Evolutionary conservation across 495 filamentous ascomycete genomes (phyloP).

Genomic region (Aspergillus mulundensis): DNA sequence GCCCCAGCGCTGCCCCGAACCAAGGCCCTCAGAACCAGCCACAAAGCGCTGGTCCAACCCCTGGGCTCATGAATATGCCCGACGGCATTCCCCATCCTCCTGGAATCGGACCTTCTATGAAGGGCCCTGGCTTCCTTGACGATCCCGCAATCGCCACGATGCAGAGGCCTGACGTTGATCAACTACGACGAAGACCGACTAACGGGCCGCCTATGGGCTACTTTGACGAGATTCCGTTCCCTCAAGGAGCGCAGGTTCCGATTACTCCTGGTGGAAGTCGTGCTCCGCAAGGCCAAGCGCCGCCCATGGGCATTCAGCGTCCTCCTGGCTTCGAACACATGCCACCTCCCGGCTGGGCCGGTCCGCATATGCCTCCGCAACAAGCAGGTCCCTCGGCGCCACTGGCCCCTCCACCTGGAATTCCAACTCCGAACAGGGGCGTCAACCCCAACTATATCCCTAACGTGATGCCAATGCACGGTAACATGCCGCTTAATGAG

Average conservation of each 20-base stretch:
- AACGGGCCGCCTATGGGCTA: conserved; percentile 44
- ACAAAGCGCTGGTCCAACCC: conserved; percentile 32
- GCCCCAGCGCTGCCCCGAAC: conserved; percentile 22
- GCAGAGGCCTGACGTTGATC: conserved; percentile 43
- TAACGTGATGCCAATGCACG: conserved; percentile 46
- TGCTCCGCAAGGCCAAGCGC: conserved; percentile 30
- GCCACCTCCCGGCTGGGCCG: conserved; percentile 41
- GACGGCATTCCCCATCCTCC: conserved; percentile 45
- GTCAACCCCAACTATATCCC: conserved; percentile 41
- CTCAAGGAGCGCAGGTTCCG: conserved; percentile 34
- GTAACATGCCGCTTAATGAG: conserved; percentile 31
- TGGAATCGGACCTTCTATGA: conserved; percentile 36
- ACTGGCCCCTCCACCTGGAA: conserved; percentile 45
- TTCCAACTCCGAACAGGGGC: conserved; percentile 36
- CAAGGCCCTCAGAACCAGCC: conserved; percentile 28
- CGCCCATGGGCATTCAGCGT: conserved; percentile 41
- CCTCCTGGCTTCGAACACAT: conserved; percentile 49
- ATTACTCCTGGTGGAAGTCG: conserved; percentile 37
- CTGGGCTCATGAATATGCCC: conserved; percentile 40
- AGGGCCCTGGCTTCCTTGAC: conserved; percentile 42
- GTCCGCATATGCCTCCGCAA: conserved; percentile 32
- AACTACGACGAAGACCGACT: conserved; percentile 33
- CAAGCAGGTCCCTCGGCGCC: conserved; percentile 36
- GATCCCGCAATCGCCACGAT: conserved; percentile 47
- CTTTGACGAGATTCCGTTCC: conserved; percentile 43